Evolutionary conservation across 2,329 filamentous ascomycete species (phyloP).

Genomic region (Leptographium flavum): DNA sequence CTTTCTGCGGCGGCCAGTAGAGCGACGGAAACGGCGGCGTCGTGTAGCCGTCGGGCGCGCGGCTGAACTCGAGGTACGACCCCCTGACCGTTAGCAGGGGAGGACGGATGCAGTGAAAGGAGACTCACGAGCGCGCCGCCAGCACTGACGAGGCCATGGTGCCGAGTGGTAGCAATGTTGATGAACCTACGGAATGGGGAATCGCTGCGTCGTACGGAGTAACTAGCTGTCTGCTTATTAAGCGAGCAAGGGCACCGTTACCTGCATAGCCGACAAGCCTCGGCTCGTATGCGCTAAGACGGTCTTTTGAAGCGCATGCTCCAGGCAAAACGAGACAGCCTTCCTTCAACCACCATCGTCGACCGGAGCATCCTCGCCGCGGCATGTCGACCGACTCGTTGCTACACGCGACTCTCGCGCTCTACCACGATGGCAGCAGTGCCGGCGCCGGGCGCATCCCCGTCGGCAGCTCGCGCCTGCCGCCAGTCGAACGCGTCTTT

Average conservation of each 20-base stretch:
- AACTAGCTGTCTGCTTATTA: no score
- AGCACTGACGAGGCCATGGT: not conserved
- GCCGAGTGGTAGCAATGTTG: not conserved
- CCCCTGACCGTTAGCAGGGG: constrained; percentile 1
- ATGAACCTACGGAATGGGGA: no score
- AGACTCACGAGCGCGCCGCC: not conserved
- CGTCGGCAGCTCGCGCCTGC: constrained; percentile 13
- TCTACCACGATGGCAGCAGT: constrained; percentile 32
- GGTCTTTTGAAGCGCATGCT: no score
- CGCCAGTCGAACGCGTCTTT: constrained; percentile 40
- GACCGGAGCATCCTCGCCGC: not conserved
- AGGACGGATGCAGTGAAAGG: not conserved
- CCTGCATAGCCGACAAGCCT: no score
- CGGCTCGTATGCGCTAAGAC: no score
- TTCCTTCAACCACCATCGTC: not conserved
- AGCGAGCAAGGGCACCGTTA: no score
- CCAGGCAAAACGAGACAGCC: no score
- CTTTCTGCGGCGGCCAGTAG: constrained; percentile 51
- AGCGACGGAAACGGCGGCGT: constrained; percentile 68
- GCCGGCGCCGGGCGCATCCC: not conserved
- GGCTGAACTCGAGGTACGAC: constrained; percentile 4
- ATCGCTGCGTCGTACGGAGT: no score
- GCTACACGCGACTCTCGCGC: constrained; percentile 50
- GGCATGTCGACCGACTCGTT: constrained; percentile 53
- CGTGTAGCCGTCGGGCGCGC: constrained; percentile 41